phyloP scores from a whole-genome alignment of 441 rosid genomes.

The Adansonia grandidieri region DNA sequence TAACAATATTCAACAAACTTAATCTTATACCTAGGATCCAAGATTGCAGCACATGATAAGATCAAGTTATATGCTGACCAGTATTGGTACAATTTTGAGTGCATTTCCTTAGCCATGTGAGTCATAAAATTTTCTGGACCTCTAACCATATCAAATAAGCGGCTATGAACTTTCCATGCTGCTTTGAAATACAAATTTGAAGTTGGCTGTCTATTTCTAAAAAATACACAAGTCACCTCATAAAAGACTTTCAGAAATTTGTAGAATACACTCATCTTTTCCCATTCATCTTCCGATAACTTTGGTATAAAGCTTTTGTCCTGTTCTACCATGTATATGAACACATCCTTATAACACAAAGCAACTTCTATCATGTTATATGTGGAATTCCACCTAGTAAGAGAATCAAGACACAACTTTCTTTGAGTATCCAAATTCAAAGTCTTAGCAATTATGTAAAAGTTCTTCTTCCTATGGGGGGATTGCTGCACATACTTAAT shows the following conservation, averaged over 20 bases:
- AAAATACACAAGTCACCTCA: constrained; percentile 30
- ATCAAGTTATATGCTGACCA: constrained; percentile 34
- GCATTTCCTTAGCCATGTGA: constrained; percentile 26
- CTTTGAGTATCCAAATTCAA: constrained; percentile 30
- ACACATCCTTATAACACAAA: constrained; percentile 29
- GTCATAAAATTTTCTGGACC: constrained; percentile 33
- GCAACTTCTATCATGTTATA: constrained; percentile 32
- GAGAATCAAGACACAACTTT: constrained; percentile 33
- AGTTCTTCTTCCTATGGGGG: constrained; percentile 29
- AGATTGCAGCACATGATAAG: constrained; percentile 32
- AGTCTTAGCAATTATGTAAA: constrained; percentile 32
- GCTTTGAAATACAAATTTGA: constrained; percentile 33
- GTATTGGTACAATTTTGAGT: constrained; percentile 27
- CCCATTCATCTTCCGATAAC: constrained; percentile 33
- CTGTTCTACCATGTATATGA: constrained; percentile 25
- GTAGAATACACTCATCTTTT: constrained; percentile 23
- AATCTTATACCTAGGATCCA: constrained; percentile 33
- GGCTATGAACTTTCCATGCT: constrained; percentile 28
- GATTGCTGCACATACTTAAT: constrained; percentile 36
- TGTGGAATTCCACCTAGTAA: constrained; percentile 25
- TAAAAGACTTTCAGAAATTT: constrained; percentile 29
- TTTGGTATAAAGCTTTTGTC: constrained; percentile 28
- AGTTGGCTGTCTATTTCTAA: constrained; percentile 28
- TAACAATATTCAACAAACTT: constrained; percentile 35
- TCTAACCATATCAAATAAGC: constrained; percentile 26